Conservation (phyloP, 768 basidiomycete genomes). For the Cytidiella melzeri region DNA sequence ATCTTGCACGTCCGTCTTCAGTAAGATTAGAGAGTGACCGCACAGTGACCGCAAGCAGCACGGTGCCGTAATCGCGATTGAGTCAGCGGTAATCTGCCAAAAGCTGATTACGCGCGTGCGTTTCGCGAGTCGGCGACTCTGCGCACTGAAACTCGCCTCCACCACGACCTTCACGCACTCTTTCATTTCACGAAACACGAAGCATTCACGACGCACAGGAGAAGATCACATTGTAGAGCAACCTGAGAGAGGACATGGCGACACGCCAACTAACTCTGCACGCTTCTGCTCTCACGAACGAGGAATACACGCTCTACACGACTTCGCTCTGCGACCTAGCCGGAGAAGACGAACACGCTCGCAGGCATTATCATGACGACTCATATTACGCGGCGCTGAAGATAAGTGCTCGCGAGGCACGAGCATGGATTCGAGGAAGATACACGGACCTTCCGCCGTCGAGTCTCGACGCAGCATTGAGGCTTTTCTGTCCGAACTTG, state of each 20-base stretch:
- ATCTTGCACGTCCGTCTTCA: too few species aligned
- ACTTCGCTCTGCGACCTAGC: slow-evolving; percentile 41
- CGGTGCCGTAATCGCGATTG: not conserved
- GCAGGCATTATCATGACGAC: slow-evolving; percentile 26
- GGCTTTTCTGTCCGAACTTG: slow-evolving; percentile 53
- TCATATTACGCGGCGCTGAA: slow-evolving; percentile 46
- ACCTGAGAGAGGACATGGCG: slow-evolving; percentile 14
- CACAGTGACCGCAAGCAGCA: not conserved
- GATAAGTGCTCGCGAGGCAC: slow-evolving; percentile 57
- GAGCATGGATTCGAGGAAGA: slow-evolving; percentile 72
- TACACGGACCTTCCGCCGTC: slow-evolving; percentile 47
- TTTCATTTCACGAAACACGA: not conserved
- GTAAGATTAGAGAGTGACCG: not conserved
- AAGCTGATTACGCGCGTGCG: not conserved
- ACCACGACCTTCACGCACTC: not conserved
- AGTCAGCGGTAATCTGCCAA: not conserved
- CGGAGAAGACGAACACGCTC: slow-evolving; percentile 17
- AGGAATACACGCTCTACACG: slow-evolving; percentile 66
- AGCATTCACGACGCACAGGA: not conserved
- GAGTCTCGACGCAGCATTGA: slow-evolving; percentile 59
- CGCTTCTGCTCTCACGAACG: slow-evolving; percentile 68
- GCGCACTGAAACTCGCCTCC: not conserved
- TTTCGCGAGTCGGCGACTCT: not conserved
- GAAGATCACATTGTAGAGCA: not conserved
- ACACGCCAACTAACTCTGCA: slow-evolving; percentile 58